Evolutionary conservation across 2,329 filamentous ascomycete genomes (phyloP), one percentile per base, ranked within the genome.

Genomic region (Neonectria neomacrospora): DNA sequence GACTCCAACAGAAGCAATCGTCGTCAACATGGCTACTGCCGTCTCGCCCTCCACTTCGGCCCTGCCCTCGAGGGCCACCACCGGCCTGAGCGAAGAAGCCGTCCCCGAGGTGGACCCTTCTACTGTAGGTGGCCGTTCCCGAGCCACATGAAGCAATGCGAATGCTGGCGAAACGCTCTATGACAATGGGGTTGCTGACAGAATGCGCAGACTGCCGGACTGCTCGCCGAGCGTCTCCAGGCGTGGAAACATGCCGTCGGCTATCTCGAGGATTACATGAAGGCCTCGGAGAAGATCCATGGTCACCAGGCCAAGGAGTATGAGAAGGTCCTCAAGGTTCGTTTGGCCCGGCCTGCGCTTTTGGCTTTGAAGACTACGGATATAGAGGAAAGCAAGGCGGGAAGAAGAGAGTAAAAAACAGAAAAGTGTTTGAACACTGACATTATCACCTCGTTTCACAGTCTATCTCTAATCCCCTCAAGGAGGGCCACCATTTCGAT

Each of bases 241-340:
- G 96, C 96, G 50, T 99, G 94, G 94, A 98, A 97, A 79, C 95
- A 98, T 78, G 93, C 94, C 65, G 92, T 94, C 66, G 92, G 85
- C 60, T 95, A 97, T 76, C 85, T 99, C 51, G 94, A 98, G 80
- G 93, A 97, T 54, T 99, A 97, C 78, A 85, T 98, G 73, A 83
- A 82, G 30, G 90, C 91, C 7, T 92, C 94, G 3, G 94, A 97
- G 79, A 97, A 95, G 84, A 85, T 93, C 62, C 91, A 97, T 76
- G 91, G 90, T 75, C 86, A 88, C 11, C 91, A 97, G 71, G 89
- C 93, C 58, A 98, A 97, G 82, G 95, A 98, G 79, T 97, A 97
- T 75, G 94, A 98, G 82, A 95, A 92, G 80, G 90, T 96, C 10
- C 81, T 98, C 74, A 99, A 98, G 89, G 90, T 80, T 57, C 18